These are phyloP conservation scores for Diophrys appendiculata DNA, from an alignment of 73 alveolate genomes.

Conservation along the genomic window DNA sequence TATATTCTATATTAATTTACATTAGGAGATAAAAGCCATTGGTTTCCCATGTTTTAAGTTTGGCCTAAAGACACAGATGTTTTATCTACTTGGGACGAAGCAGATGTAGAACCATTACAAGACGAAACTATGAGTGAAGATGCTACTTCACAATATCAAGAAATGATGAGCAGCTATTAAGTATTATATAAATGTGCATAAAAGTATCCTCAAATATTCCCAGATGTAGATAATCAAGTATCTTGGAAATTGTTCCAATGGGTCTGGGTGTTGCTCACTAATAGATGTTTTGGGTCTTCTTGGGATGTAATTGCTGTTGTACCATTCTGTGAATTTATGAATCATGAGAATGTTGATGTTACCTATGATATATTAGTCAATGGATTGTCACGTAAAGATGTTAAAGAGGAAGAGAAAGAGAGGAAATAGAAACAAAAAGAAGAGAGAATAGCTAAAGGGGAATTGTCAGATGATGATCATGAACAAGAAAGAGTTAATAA, in stretches of 20 bases:
- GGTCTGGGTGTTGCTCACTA: constrained; percentile 42
- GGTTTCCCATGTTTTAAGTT: constrained; percentile 55
- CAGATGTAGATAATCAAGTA: constrained; percentile 10
- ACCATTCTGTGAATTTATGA: constrained; percentile 46
- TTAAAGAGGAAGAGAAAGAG: neutral
- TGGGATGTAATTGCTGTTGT: constrained; percentile 51
- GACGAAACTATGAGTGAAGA: constrained; percentile 41
- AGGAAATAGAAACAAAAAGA: neutral
- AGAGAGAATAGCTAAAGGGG: constrained; percentile 9
- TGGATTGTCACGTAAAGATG: neutral
- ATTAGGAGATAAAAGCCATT: constrained; percentile 35
- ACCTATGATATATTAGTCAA: constrained; percentile 23
- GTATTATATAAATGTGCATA: constrained; percentile 7
- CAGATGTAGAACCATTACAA: constrained; percentile 43
- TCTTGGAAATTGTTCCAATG: constrained; percentile 10
- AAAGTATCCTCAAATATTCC: constrained; percentile 45
- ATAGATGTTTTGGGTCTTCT: constrained; percentile 42
- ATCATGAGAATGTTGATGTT: constrained; percentile 56
- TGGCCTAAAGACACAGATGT: constrained; percentile 48
- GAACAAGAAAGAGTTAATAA: constrained; percentile 40
- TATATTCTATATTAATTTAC: constrained; percentile 39
- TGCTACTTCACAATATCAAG: too few species aligned
- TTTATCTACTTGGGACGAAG: constrained; percentile 35
- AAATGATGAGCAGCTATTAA: neutral
- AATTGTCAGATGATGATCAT: neutral